Evolutionary conservation across 306 rosid genomes (phyloP), one percentile per base, ranked within the genome.

Genomic region (Coriaria nepalensis): DNA sequence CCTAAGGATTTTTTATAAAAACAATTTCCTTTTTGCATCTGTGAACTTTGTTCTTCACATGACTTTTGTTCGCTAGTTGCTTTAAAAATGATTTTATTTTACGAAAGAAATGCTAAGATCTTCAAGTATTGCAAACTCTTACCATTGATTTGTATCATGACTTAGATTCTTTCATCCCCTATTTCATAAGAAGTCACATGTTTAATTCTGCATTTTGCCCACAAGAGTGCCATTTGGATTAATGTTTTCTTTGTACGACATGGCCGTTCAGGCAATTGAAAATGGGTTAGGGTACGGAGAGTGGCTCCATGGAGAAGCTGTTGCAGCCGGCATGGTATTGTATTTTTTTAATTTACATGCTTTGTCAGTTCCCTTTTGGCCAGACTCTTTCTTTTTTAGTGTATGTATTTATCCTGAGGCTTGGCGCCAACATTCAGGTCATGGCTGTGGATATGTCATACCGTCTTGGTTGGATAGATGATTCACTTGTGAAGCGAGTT

Each of bases 291-390:
- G 98, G 73, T 77, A 92, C 55, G 96, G 98, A 15, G 68, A 79
- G 65, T 92, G 98, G 96, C 85, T 92, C 65, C 98, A 85, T 43
- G 98, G 98, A 62, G 98, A 92, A 76, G 98, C 94, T 59, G 87
- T 92, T 77, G 96, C 96, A 33, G 93, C 86, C 53, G 98, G 94
- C 74, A 85, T 5, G 94, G 98, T 82, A 82, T 43, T 53, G 36
- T 45, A 44, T 49, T 9, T 2, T 12, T 45, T 12, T 34, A 13
- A 13, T 45, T 58, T 47, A 39, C 34, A n/a, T 7, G 37, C 10
- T 40, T 43, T 38, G 34, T 38, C 35, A 33, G 45, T 36, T 12
- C 54, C 14, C 53, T 14, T 55, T 52, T 53, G 36, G 35, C 10
- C 46, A 61, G 41, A 52, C 57, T 62, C 12, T 15, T 45, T 38